Conservation (phyloP, 2,329 filamentous ascomycete genomes). For the Capronia epimyces region DNA sequence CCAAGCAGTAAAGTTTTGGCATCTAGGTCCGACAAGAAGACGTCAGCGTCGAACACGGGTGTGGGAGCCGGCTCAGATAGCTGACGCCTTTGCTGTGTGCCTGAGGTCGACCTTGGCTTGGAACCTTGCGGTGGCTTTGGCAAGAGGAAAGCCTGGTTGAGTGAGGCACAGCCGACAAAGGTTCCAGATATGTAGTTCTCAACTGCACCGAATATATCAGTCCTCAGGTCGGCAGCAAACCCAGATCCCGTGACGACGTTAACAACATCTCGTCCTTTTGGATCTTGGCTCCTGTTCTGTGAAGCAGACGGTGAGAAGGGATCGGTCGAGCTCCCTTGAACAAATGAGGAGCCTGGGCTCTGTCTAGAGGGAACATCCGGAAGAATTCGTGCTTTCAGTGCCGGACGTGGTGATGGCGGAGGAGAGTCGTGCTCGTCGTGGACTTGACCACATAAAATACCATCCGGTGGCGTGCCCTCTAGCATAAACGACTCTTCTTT, state of each 20-base stretch:
- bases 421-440: constrained; percentile 18
- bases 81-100: constrained; percentile 34
- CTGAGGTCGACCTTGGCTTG: constrained; percentile 35
- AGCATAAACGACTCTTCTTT: constrained; percentile 26
- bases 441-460: constrained; percentile 12
- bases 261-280: background rate
- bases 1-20: constrained; percentile 69
- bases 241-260: background rate
- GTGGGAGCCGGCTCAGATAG: constrained; percentile 26
- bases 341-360: background rate
- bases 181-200: constrained; percentile 70
- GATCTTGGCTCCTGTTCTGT: constrained; percentile 2
- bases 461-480: constrained; percentile 20
- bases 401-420: constrained; percentile 12
- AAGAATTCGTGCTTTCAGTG: constrained; percentile 14
- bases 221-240: background rate
- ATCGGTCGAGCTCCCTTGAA: constrained; percentile 13
- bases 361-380: constrained; percentile 10
- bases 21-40: constrained; percentile 59
- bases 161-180: constrained; percentile 62
- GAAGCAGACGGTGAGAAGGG: constrained; percentile 15
- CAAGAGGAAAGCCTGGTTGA: constrained; percentile 72
- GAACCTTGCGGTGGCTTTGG: constrained; percentile 42
- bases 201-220: constrained; percentile 62
- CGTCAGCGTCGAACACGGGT: constrained; percentile 32